Evolutionary conservation across 2,329 filamentous ascomycete species (phyloP).

Genomic region (Arthrobotrys iridis): DNA sequence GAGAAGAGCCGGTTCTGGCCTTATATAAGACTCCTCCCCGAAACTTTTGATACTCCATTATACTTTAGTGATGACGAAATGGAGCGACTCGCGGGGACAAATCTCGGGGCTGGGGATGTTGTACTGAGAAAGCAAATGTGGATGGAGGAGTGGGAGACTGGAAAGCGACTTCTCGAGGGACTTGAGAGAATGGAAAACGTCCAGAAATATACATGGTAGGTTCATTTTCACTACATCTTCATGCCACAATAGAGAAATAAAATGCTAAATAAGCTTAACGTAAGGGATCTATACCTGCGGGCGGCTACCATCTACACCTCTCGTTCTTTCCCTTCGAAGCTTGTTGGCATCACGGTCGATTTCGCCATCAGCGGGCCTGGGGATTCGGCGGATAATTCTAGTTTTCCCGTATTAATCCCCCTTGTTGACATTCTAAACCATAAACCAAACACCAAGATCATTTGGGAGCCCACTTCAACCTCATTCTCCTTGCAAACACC

Average conservation of each 20-base stretch:
- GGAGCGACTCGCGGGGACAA: conserved; percentile 57
- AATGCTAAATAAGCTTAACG: background rate
- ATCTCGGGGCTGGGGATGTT: conserved; percentile 55
- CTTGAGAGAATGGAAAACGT: conserved; percentile 59
- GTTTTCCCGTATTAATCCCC: conserved; percentile 64
- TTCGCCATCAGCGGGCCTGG: background rate
- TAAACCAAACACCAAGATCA: conserved; percentile 63
- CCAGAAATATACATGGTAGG: conserved; percentile 62
- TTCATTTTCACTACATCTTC: background rate
- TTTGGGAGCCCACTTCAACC: conserved; percentile 63
- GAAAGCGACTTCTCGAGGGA: conserved; percentile 58
- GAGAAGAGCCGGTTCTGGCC: conserved; percentile 53
- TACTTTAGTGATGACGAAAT: conserved; percentile 56
- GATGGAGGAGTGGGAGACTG: conserved; percentile 60
- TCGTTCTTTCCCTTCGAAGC: conserved; percentile 65
- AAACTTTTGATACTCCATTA: conserved; percentile 56
- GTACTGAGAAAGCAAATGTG: conserved; percentile 60
- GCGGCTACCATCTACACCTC: conserved; percentile 67
- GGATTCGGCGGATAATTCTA: background rate
- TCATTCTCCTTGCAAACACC: conserved; percentile 24
- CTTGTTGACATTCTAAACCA: conserved; percentile 66
- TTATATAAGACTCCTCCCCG: conserved; percentile 57
- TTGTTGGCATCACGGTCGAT: conserved; percentile 45
- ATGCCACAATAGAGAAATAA: background rate
- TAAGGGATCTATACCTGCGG: conserved; percentile 65